phyloP scores from a whole-genome alignment of 169 alveolate species.

The Eimeria sp. region DNA sequence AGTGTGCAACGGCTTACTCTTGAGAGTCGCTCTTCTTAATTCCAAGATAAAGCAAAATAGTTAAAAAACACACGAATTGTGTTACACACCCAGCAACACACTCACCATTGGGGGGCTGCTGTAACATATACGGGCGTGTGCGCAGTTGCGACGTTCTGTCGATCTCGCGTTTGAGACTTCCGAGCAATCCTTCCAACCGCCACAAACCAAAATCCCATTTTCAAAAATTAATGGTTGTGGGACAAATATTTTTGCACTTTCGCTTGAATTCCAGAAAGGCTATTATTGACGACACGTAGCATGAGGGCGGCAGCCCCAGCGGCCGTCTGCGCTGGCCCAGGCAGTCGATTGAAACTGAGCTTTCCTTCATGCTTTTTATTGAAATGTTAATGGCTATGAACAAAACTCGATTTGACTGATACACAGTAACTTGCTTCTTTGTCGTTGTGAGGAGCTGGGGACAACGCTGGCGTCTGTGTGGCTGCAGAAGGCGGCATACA shows the following conservation, averaged over 20 bases:
- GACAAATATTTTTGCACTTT: too few relatives aligned
- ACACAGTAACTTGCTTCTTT: neutral
- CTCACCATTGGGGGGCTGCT: neutral
- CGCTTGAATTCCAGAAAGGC: too few relatives aligned
- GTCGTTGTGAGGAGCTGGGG: neutral
- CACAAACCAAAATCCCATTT: neutral
- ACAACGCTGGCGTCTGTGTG: neutral
- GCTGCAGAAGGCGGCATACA: neutral
- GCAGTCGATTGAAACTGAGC: neutral
- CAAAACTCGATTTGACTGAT: neutral
- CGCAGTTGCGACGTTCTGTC: neutral
- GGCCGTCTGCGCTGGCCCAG: neutral
- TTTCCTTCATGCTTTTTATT: neutral
- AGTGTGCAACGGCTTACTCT: neutral
- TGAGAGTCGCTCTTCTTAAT: neutral
- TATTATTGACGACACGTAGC: neutral
- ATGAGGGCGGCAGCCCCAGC: slow-evolving; percentile 16
- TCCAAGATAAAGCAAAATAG: neutral
- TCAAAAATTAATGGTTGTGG: too few relatives aligned
- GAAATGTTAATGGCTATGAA: neutral
- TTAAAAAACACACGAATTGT: neutral
- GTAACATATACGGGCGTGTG: neutral
- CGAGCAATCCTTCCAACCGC: neutral
- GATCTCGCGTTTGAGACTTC: neutral
- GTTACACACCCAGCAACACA: neutral